Base-by-base conservation (phyloP, 805 yeast genomes). In the Zygosaccharomyces bailii region DNA sequence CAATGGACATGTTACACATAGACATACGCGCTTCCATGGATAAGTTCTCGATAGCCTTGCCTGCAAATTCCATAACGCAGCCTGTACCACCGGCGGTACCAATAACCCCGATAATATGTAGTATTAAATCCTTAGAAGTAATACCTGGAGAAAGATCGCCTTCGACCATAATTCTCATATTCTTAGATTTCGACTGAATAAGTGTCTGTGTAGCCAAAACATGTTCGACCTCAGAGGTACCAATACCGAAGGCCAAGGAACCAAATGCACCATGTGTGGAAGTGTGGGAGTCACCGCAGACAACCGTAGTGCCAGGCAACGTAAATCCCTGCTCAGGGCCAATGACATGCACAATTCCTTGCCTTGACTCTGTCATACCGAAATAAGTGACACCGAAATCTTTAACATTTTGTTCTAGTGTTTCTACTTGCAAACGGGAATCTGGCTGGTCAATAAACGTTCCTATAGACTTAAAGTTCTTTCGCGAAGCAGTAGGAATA, bases 71-170 rank as follows among this genome's bases (percentile, higher is more conserved):
- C 65, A 93, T 86, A 46, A 93, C 99, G 59, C 81, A 74, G 43
- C 99, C 99, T 47, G 98, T 93, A 72, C 99, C 99, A 70, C 99
- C 99, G 49, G 99, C 99, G 54, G 99, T 93, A 71, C 99, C 99
- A 62, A 93, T 93, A 42, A 82, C 81, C 57, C 97, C 96, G 61
- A 93, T 93, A 34, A 93, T 93, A 66, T 93, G 98, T 49, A 93
- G 76, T 54, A 93, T 82, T 57, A 93, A 74, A 71, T 93, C 99
- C 75, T 93, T 93, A 36, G 98, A 93, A 14, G 99, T 91, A 67
- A 93, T 84, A 42, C 97, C 98, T 31, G 86, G 85, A 30, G 74
- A 69, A 55, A 93, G 77, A 55, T 84, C 85, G 52, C 99, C 99
- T 48, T 82, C 80, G 19, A 93, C 86, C 50, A 74, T 67, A 56